Conservation (phyloP, 352 stramenopile species). For the Pythium brachiatum region DNA sequence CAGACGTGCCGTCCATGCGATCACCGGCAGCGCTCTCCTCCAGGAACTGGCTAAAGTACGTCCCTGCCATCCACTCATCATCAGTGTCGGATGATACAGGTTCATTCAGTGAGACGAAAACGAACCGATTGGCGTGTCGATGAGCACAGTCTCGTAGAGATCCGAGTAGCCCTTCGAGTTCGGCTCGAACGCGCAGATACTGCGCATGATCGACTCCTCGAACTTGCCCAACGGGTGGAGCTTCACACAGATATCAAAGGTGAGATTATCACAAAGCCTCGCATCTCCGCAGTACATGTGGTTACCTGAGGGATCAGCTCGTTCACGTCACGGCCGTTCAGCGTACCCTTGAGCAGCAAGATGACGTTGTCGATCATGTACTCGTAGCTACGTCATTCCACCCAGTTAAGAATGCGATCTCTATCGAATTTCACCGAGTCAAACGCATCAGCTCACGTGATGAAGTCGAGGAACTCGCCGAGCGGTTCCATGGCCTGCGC, state of each 20-base stretch:
- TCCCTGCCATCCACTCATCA: constrained; percentile 47
- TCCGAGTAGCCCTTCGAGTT: constrained; percentile 97
- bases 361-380: constrained; percentile 99
- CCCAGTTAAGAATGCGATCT: not conserved
- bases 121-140: constrained; percentile 97
- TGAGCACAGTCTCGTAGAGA: constrained; percentile 98
- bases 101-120: not conserved
- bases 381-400: constrained; percentile 79
- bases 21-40: constrained; percentile 90
- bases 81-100: not conserved
- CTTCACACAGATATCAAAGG: constrained; percentile 38
- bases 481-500: constrained; percentile 96
- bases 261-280: not conserved
- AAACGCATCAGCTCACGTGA: constrained; percentile 82
- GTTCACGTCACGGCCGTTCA: constrained; percentile 96
- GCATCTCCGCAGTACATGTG: not conserved
- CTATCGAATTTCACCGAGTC: not conserved
- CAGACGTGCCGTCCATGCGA: constrained; percentile 80
- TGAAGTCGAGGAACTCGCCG: constrained; percentile 97
- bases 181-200: constrained; percentile 98
- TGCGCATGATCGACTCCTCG: constrained; percentile 98
- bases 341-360: constrained; percentile 97
- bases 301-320: constrained; percentile 94
- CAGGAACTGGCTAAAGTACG: constrained; percentile 98
- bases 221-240: constrained; percentile 99